Evolutionary conservation across 2,329 filamentous ascomycete species (phyloP).

Genomic region (Gnomoniopsis sp.): DNA sequence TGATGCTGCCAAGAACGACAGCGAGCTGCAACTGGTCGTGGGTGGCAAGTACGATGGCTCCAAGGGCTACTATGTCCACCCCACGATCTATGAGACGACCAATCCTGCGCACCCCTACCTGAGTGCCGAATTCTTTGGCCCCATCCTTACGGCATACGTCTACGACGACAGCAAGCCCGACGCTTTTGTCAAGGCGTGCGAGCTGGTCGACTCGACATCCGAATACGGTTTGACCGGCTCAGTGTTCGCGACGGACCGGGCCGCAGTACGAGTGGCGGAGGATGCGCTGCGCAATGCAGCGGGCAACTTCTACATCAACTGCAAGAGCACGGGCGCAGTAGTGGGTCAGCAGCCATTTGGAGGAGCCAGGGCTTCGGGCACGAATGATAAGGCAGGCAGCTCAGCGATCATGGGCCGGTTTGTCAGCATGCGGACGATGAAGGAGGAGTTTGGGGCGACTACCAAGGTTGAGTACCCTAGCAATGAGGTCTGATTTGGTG

Average conservation of each 20-base stretch:
- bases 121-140: conserved; percentile 46
- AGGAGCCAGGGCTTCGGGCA: conserved; percentile 64
- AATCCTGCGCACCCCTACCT: conserved; percentile 41
- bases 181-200: conserved; percentile 48
- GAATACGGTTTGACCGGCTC: conserved; percentile 60
- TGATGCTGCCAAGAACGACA: conserved; percentile 41
- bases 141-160: conserved; percentile 43
- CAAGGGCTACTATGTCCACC: conserved; percentile 42
- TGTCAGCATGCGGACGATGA: conserved; percentile 48
- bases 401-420: conserved; percentile 47
- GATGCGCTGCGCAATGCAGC: conserved; percentile 49
- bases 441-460: conserved; percentile 69
- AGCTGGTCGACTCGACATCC: conserved; percentile 65
- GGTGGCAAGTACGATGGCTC: conserved; percentile 42
- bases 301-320: conserved; percentile 58
- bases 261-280: conserved; percentile 47
- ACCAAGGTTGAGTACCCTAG: conserved; percentile 66
- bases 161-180: conserved; percentile 41
- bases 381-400: conserved; percentile 63
- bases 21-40: conserved; percentile 37
- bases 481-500: conserved; percentile 54
- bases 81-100: conserved; percentile 42
- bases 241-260: conserved; percentile 46
- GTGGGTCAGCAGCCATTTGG: conserved; percentile 73
- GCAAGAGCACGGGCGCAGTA: conserved; percentile 62